phyloP scores from a whole-genome alignment of 352 stramenopile genomes.

The Globisporangium lucens region DNA sequence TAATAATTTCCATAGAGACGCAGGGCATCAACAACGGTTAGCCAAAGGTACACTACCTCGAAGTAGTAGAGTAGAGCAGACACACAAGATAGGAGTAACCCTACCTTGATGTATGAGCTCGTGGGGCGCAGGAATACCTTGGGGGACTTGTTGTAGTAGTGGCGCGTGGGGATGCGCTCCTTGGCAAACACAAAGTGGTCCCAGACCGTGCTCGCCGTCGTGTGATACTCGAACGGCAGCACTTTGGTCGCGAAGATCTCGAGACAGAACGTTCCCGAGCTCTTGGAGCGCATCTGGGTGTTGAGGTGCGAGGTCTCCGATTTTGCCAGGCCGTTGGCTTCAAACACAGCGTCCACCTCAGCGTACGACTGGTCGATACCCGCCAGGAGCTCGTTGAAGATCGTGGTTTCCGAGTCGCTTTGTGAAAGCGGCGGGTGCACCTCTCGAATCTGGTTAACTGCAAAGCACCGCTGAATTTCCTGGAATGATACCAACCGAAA shows the following conservation, averaged over 20 bases:
- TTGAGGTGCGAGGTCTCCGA: conserved; percentile 23
- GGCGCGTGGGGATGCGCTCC: conserved; percentile 23
- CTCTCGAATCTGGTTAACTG: neutral
- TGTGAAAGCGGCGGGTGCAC: neutral
- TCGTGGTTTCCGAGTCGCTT: neutral
- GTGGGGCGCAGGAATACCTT: conserved; percentile 15
- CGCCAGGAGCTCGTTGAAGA: conserved; percentile 23
- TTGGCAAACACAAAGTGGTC: conserved; percentile 33
- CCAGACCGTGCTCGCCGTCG: conserved; percentile 33
- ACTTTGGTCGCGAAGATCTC: conserved; percentile 30
- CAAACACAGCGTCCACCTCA: conserved; percentile 24
- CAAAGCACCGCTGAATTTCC: conserved; percentile 4
- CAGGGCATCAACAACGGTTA: neutral
- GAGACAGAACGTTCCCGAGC: conserved; percentile 25
- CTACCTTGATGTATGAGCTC: conserved; percentile 14
- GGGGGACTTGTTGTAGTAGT: conserved; percentile 31
- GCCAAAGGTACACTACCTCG: too few relatives aligned
- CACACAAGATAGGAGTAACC: neutral
- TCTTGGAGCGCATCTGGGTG: conserved; percentile 21
- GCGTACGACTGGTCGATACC: conserved; percentile 24
- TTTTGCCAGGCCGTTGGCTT: conserved; percentile 18
- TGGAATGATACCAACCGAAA: neutral
- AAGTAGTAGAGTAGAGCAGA: neutral
- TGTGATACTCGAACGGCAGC: conserved; percentile 28
- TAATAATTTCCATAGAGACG: neutral